These are phyloP conservation scores for Dinochytrium kinnereticum DNA, from an alignment of 371 early-diverging fungal species.

Conservation along the genomic window DNA sequence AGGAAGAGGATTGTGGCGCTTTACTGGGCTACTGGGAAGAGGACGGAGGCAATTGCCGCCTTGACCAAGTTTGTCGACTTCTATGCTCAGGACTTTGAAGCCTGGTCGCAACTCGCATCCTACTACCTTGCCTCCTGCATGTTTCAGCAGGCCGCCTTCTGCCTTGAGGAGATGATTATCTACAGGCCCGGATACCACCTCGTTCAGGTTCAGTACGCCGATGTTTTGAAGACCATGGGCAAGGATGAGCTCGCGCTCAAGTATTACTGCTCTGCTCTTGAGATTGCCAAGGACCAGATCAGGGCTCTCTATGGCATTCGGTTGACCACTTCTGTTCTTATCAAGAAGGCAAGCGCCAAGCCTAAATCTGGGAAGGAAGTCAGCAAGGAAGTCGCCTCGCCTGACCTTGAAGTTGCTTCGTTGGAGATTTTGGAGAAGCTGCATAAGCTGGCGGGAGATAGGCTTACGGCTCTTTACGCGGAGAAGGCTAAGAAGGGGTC, in stretches of 20 bases:
- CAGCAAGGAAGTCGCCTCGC: neutral
- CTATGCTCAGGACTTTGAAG: constrained; percentile 83
- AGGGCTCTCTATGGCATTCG: constrained; percentile 50
- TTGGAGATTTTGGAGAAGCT: constrained; percentile 25
- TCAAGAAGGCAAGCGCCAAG: constrained; percentile 10
- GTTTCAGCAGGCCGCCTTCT: constrained; percentile 86
- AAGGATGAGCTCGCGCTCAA: constrained; percentile 41
- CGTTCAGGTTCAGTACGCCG: constrained; percentile 86
- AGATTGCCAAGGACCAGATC: constrained; percentile 40
- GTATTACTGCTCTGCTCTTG: constrained; percentile 49
- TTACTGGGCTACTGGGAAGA: constrained; percentile 66
- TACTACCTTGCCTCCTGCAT: constrained; percentile 70
- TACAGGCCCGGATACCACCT: constrained; percentile 83
- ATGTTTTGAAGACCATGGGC: constrained; percentile 47
- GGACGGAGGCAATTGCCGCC: constrained; percentile 73
- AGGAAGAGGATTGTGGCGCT: constrained; percentile 59
- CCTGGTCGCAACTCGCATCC: constrained; percentile 82
- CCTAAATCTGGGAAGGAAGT: neutral
- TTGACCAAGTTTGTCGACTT: constrained; percentile 79
- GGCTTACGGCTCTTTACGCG: constrained; percentile 25
- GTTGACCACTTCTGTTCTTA: constrained; percentile 18
- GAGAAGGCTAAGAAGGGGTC: constrained; percentile 13
- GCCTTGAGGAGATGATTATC: constrained; percentile 86
- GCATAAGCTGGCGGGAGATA: constrained; percentile 29
- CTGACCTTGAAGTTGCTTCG: neutral